Evolutionary conservation across 345 rosid genomes (phyloP).

Genomic region (Acer campestre): DNA sequence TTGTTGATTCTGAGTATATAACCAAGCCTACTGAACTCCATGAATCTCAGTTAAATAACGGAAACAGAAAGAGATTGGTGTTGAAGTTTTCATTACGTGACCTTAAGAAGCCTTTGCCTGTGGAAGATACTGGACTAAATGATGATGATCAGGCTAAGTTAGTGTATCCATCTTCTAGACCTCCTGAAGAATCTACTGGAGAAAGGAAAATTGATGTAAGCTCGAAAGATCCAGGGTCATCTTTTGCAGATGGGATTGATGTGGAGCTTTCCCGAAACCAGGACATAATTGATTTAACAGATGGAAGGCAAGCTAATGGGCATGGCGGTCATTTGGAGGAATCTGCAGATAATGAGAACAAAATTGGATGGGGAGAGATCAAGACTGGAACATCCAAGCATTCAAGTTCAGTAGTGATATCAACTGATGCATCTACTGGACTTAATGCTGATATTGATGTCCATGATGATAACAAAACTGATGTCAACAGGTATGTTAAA

Average conservation of each 20-base stretch:
- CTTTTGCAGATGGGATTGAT: slow-evolving; percentile 42
- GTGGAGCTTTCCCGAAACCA: slow-evolving; percentile 33
- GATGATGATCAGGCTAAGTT: slow-evolving; percentile 34
- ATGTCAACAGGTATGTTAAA: slow-evolving; percentile 43
- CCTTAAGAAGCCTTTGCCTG: slow-evolving; percentile 52
- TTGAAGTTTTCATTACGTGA: slow-evolving; percentile 69
- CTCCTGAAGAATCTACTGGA: slow-evolving; percentile 35
- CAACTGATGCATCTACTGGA: slow-evolving; percentile 16
- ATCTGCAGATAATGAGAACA: slow-evolving; percentile 45
- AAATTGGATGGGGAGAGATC: slow-evolving; percentile 53
- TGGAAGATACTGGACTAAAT: slow-evolving; percentile 38
- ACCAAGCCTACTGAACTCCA: slow-evolving; percentile 40
- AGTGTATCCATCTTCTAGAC: slow-evolving; percentile 39
- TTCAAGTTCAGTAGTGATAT: too few relatives aligned
- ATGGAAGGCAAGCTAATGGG: slow-evolving; percentile 35
- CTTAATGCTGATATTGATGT: slow-evolving; percentile 27
- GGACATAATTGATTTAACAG: slow-evolving; percentile 31
- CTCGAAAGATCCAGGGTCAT: slow-evolving; percentile 42
- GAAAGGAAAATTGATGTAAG: slow-evolving; percentile 30
- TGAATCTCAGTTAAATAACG: slow-evolving; percentile 51
- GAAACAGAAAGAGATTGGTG: slow-evolving; percentile 69
- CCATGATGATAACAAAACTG: slow-evolving; percentile 28
- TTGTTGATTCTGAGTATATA: slow-evolving; percentile 25
- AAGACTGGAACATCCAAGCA: slow-evolving; percentile 25
- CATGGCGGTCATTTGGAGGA: slow-evolving; percentile 30